Conservation (phyloP, 2,329 filamentous ascomycete genomes). For the Talaromyces verruculosus region DNA sequence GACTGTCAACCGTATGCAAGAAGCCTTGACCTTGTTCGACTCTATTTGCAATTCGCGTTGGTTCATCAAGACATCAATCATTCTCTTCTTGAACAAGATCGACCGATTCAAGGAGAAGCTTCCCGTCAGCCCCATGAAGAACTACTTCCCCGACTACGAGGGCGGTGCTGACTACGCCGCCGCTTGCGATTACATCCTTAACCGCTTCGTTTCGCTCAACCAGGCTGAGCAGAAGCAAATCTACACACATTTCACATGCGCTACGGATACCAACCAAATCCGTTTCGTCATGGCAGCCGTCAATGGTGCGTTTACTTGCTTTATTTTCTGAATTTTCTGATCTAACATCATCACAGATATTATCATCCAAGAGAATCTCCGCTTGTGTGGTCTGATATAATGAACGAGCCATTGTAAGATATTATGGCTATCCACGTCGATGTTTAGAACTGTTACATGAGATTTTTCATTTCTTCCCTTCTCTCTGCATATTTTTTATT, state of each 20-base stretch:
- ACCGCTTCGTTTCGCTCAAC: conserved; percentile 96
- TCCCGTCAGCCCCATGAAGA: conserved; percentile 71
- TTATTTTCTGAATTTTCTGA: conserved; percentile 8
- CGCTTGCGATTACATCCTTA: conserved; percentile 97
- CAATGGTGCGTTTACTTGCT: conserved; percentile 65
- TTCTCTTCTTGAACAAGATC: conserved; percentile 74
- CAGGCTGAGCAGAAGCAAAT: conserved; percentile 99
- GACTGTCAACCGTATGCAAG: conserved; percentile 79
- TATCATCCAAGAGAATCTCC: conserved; percentile 99
- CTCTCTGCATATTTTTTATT: conserved; percentile 23
- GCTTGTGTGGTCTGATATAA: conserved; percentile 95
- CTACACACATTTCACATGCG: conserved; percentile 99
- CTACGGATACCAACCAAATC: conserved; percentile 97
- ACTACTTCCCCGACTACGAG: conserved; percentile 78
- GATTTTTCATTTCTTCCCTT: conserved; percentile 31
- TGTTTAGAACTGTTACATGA: conserved; percentile 22
- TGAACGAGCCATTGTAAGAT: conserved; percentile 27
- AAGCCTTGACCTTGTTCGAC: conserved; percentile 69
- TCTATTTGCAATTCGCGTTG: conserved; percentile 71
- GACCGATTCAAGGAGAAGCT: conserved; percentile 74
- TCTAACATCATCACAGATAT: conserved; percentile 65
- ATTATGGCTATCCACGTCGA: conserved; percentile 20
- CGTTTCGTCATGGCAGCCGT: conserved; percentile 99
- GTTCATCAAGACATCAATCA: conserved; percentile 72
- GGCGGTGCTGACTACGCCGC: conserved; percentile 91